Percentiles rank a stretch among this genome's conserved stretches.
phyloP scores from a whole-genome alignment of 2,329 filamentous ascomycete genomes.

The Aspergillus carbonarius region DNA sequence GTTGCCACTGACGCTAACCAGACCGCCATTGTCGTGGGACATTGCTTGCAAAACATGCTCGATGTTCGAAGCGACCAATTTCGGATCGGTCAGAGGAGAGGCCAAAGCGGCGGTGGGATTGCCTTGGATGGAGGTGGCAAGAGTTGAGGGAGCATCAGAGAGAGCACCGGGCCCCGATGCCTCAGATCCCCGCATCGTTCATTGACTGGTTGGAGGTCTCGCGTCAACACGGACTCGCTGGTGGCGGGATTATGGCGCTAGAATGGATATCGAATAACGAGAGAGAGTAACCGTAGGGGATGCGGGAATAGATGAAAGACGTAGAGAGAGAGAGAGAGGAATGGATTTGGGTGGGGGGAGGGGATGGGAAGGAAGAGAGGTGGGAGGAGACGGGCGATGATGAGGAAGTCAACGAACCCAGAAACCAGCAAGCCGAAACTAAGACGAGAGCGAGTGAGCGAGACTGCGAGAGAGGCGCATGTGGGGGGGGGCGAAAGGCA shows the following conservation, averaged over 20 bases:
- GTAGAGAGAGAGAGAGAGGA: background rate
- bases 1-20: conserved; percentile 38
- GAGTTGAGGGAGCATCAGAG: conserved; percentile 35
- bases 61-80: conserved; percentile 32
- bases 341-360: background rate
- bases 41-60: conserved; percentile 37
- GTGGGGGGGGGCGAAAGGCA: conserved; percentile 18
- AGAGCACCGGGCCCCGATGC: conserved; percentile 39
- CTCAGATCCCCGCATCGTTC: conserved; percentile 43
- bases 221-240: conserved; percentile 10
- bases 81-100: conserved; percentile 14
- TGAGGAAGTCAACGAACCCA: background rate
- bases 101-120: conserved; percentile 23
- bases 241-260: conserved; percentile 4
- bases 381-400: background rate
- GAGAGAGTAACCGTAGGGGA: conserved; percentile 1
- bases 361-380: background rate
- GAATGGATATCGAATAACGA: conserved; percentile 16
- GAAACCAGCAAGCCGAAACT: background rate
- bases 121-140: conserved; percentile 32
- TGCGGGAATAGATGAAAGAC: background rate
- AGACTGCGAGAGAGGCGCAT: conserved; percentile 11
- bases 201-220: conserved; percentile 25
- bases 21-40: conserved; percentile 21
- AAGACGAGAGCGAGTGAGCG: conserved; percentile 1